A percentile compares a stretch with the other conserved stretches of the same genome.
These are phyloP conservation scores for Pythium utonaiense DNA, from an alignment of 352 stramenopile species.

Conservation along the genomic window DNA sequence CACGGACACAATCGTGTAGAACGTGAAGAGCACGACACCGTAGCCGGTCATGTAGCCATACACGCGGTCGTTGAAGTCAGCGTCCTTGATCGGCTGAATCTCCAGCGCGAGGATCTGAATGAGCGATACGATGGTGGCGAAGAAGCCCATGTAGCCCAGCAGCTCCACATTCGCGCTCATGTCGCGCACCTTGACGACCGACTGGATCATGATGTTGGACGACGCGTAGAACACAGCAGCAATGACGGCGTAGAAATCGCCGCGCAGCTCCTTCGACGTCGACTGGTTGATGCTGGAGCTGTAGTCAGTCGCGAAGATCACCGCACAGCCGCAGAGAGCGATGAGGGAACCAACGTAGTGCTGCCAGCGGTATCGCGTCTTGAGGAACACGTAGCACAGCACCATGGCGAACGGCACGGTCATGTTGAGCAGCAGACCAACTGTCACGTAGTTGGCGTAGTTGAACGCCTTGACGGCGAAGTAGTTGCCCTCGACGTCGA, in stretches of 20 bases:
- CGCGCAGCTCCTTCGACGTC: slow-evolving; percentile 32
- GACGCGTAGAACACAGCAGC: slow-evolving; percentile 57
- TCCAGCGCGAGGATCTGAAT: slow-evolving; percentile 55
- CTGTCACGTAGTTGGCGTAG: slow-evolving; percentile 66
- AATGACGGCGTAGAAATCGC: slow-evolving; percentile 59
- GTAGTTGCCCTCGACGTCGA: slow-evolving; percentile 73
- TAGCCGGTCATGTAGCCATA: slow-evolving; percentile 63
- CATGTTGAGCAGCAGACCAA: slow-evolving; percentile 63
- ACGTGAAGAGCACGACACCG: slow-evolving; percentile 49
- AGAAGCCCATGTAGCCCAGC: slow-evolving; percentile 51
- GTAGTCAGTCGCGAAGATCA: slow-evolving; percentile 63
- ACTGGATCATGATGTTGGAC: slow-evolving; percentile 75
- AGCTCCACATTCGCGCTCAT: slow-evolving; percentile 56
- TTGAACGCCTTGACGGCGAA: slow-evolving; percentile 70
- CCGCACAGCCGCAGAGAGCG: slow-evolving; percentile 39
- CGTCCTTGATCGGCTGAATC: slow-evolving; percentile 34
- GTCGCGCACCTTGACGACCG: slow-evolving; percentile 54
- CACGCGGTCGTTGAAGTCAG: slow-evolving; percentile 42
- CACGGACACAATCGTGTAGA: slow-evolving; percentile 59
- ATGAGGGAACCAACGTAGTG: slow-evolving; percentile 50
- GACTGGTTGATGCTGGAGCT: slow-evolving; percentile 31
- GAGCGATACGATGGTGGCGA: slow-evolving; percentile 45
- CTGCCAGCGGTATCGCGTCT: slow-evolving; percentile 50
- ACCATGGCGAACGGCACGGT: slow-evolving; percentile 66
- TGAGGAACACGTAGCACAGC: slow-evolving; percentile 66